Evolutionary conservation across 805 yeast genomes (phyloP), one percentile per base, ranked within the genome.

Genomic region (Candida germanica): DNA sequence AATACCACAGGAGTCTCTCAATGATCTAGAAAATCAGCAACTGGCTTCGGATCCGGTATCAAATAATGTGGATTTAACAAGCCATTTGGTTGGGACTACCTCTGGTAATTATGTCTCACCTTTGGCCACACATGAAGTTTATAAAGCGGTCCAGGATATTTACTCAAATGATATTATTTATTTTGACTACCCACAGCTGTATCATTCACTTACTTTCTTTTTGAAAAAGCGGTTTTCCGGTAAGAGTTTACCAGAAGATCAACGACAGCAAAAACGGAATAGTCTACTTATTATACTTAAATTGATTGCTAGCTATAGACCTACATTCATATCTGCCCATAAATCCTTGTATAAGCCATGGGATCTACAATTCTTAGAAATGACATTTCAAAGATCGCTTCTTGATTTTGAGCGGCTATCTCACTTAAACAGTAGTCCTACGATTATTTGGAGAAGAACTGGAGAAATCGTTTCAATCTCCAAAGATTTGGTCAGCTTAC

Each of bases 391-490:
- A 51, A 50, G 71, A 33, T 66, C 63, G 22, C 57, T 62, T 46
- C 47, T 70, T 39, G 68, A 77, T 63, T 54, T 67, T 61, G 63
- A 66, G 55, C 61, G 64, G 40, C 59, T 71, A 10, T 53, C 61
- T 30, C 62, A 66, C 15, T 50, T 79, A 39, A 79, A 83, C 13
- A 82, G 88, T 8, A 77, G 86, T 1, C 95, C 95, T 1, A 81
- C 91, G 3, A 79, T 84, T 12, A 80, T 85, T 44, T 86, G 95
- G 95, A 68, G 95, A 49, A 64, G 95, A 26, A 83, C 94, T 0
- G 94, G 94, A 7, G 94, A 86, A 53, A 79, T 87, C 27, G 88
- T 84, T 8, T 85, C 85, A 6, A 76, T 83, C 7, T 82, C 88
- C 4, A 79, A 80, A 44, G 93, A 85, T 49, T 76, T 86, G 50